These are phyloP conservation scores for Edaphochlamys debaryana DNA, from an alignment of 139 green algal genomes.

Conservation along the genomic window DNA sequence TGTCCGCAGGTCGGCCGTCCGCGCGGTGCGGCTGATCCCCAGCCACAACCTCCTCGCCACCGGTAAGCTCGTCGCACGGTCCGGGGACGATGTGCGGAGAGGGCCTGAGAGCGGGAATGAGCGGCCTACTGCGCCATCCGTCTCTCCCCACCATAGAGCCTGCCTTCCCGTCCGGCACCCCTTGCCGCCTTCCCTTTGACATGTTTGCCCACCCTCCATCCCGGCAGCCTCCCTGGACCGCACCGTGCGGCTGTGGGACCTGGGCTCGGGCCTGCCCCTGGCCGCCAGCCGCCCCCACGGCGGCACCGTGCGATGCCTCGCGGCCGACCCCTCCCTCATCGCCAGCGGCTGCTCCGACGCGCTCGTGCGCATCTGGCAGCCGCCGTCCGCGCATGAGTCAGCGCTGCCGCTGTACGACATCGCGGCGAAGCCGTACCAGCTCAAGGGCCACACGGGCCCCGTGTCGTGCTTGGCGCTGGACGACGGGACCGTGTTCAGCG, in stretches of 20 bases:
- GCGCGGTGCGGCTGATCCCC: constrained; percentile 61
- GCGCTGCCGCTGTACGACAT: constrained; percentile 61
- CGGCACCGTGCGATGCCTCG: constrained; percentile 72
- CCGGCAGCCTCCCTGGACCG: constrained; percentile 70
- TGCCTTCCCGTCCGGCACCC: background rate
- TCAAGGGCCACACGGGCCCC: constrained; percentile 71
- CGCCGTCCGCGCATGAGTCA: no score
- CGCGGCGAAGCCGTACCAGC: constrained; percentile 2
- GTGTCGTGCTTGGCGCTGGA: constrained; percentile 64
- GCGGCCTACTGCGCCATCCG: background rate
- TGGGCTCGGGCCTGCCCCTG: constrained; percentile 64
- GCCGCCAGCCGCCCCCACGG: constrained; percentile 56
- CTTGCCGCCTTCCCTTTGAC: background rate
- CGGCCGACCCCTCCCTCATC: constrained; percentile 55
- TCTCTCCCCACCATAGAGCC: no score
- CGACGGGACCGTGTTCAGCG: constrained; percentile 45
- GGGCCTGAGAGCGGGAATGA: background rate
- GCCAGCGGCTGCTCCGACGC: constrained; percentile 60
- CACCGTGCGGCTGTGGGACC: constrained; percentile 76
- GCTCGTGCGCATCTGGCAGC: constrained; percentile 59
- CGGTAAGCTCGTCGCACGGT: constrained; percentile 46
- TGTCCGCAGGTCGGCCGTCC: constrained; percentile 32
- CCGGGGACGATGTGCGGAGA: background rate
- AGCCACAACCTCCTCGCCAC: constrained; percentile 62
- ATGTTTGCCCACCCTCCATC: no score